Base-by-base conservation (phyloP, 2,329 filamentous ascomycete species). In the Penicillium corylophilum region DNA sequence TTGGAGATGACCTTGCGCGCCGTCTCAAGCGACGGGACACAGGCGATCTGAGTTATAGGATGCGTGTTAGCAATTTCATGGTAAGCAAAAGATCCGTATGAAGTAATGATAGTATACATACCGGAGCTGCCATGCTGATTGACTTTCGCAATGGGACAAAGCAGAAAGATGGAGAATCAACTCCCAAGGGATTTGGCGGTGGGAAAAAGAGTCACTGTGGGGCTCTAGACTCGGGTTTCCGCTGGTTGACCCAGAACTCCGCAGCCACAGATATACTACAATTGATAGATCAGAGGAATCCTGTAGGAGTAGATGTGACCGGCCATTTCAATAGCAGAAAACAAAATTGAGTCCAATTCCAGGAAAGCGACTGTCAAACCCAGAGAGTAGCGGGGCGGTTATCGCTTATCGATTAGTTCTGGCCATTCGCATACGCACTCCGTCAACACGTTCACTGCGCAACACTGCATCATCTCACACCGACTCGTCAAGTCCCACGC, bases 11-110 rank as follows among this genome's bases (percentile, higher is more conserved):
- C 76, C 48, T 82, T 76, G 58, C 74, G 77, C 48, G 87, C 77
- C 22, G 80, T 79, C 59, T 86, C 80, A 44, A 88, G 72, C 20
- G 84, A 83, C 46, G 85, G 85, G 67, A 83, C 79, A 57, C 85
- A 71, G 28, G 72, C 73, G 55, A 73, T 70, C 79, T 81, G 63
- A 57, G 56, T 60, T 53, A 56, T 59, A 9, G 51, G 35, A 45
- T 38, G 28, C 31, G 43, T 15, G 48, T 56, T 47, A 61, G 48
- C 20, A 35, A n/a, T 33, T 38, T 38, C 6, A 16, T 9, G 12
- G 15, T n/a, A 18, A 9, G 6, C 15, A 15, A 4, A 35, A 20
- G 5, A 4, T 12, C 13, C 13, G 15, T 29, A 1, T 9, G 4
- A 22, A 40, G n/a, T 4, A 18, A 15, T 36, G 4, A 15, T 12